phyloP scores from a whole-genome alignment of 2,329 filamentous ascomycete genomes.

The Hymenoscyphus fructigenus region DNA sequence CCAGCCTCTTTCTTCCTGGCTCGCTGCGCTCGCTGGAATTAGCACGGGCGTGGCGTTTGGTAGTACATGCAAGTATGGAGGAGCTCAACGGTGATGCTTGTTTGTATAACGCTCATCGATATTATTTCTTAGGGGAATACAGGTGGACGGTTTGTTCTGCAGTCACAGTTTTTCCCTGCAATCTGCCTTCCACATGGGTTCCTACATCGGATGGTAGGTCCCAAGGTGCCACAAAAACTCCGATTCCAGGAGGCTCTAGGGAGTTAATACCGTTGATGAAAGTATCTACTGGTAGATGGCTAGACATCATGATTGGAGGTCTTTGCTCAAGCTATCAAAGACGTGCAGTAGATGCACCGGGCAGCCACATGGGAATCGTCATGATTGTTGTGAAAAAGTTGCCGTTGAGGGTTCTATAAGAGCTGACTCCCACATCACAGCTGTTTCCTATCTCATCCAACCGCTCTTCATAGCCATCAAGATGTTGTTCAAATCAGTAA shows the following conservation, averaged over 20 bases:
- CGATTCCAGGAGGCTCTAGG: background rate
- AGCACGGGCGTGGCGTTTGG: background rate
- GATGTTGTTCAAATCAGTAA: constrained; percentile 24
- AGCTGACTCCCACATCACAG: background rate
- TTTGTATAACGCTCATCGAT: background rate
- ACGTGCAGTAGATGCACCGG: background rate
- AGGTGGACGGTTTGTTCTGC: background rate
- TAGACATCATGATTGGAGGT: background rate
- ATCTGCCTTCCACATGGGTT: background rate
- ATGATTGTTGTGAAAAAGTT: background rate
- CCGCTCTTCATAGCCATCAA: constrained; percentile 5
- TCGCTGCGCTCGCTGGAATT: too few relatives aligned
- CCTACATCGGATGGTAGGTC: background rate
- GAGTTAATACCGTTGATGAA: background rate
- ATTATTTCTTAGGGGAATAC: background rate
- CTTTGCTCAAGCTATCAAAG: background rate
- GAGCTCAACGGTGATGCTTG: background rate
- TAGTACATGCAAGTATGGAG: background rate
- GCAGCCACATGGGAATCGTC: background rate
- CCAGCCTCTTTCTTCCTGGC: background rate
- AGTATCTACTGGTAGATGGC: background rate
- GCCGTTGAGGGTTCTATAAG: background rate
- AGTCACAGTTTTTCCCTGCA: background rate
- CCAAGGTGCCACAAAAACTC: background rate
- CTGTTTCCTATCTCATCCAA: background rate